Percentiles rank a stretch among this genome's conserved stretches.
Conservation (phyloP, 768 basidiomycete species). For the Mycena belliarum region DNA sequence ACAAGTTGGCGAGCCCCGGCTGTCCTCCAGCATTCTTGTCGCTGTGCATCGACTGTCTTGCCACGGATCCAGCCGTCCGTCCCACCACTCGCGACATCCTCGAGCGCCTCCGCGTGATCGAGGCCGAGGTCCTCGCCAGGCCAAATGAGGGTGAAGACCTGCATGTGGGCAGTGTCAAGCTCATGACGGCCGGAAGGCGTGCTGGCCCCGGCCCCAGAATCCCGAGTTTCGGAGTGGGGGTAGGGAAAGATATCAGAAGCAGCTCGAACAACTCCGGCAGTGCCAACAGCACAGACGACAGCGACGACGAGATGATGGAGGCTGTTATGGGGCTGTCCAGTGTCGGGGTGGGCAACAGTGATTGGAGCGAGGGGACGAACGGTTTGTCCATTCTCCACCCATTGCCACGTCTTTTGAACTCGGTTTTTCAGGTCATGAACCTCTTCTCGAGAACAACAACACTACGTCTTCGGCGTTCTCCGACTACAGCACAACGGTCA, state of each 20-base stretch:
- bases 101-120: conserved; percentile 76
- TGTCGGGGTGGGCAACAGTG: conserved; percentile 47
- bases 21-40: conserved; percentile 79
- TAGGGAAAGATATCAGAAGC: conserved; percentile 59
- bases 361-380: conserved; percentile 45
- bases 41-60: conserved; percentile 78
- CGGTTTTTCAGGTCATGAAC: conserved; percentile 47
- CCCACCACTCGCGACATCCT: conserved; percentile 81
- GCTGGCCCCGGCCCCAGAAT: conserved; percentile 68
- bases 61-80: conserved; percentile 61
- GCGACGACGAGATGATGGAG: conserved; percentile 64
- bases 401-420: conserved; percentile 14
- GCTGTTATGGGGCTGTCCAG: conserved; percentile 56
- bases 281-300: conserved; percentile 61
- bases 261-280: conserved; percentile 34
- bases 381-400: conserved; percentile 29
- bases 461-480: conserved; percentile 38
- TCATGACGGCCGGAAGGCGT: conserved; percentile 70
- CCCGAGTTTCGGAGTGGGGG: conserved; percentile 80
- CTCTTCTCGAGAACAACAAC: conserved; percentile 47
- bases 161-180: conserved; percentile 84
- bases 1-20: conserved; percentile 60
- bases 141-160: conserved; percentile 65
- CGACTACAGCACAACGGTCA: conserved; percentile 71
- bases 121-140: conserved; percentile 76